Evolutionary conservation across 2,329 filamentous ascomycete genomes (phyloP).

Genomic region (Exophiala viscosa): DNA sequence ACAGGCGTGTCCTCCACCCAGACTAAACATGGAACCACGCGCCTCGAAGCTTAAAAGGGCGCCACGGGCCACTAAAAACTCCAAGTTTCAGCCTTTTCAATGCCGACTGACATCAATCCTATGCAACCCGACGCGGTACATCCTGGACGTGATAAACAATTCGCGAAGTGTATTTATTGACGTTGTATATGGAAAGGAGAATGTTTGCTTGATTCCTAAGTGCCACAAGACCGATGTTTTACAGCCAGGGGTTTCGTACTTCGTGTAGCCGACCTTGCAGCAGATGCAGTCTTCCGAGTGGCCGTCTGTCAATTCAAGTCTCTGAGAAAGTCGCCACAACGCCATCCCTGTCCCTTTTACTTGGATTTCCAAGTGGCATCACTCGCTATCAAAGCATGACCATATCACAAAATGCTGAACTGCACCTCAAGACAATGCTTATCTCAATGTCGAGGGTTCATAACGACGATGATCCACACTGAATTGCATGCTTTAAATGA

Average conservation of each 20-base stretch:
- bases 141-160: neutral
- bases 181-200: neutral
- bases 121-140: constrained; percentile 1
- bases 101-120: constrained; percentile 7
- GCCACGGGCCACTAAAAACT: neutral
- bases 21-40: neutral
- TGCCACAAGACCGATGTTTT: neutral
- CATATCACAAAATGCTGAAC: too few species aligned
- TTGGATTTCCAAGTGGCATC: too few species aligned
- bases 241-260: too few species aligned
- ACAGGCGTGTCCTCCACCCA: neutral
- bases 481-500: constrained; percentile 48
- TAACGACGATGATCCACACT: too few species aligned
- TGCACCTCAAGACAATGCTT: too few species aligned
- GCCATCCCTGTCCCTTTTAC: too few species aligned
- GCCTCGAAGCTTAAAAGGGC: neutral
- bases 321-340: too few species aligned
- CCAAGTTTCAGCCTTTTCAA: neutral
- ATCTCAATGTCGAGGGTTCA: too few species aligned
- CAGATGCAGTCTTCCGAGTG: too few species aligned
- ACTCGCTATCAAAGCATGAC: too few species aligned
- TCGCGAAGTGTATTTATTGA: neutral
- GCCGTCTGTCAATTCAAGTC: too few species aligned
- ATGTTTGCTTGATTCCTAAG: neutral
- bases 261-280: too few species aligned